Percentiles rank a stretch among this genome's conserved stretches.
Conservation (phyloP, 169 alveolate genomes). For the Plasmodium knowlesi region DNA sequence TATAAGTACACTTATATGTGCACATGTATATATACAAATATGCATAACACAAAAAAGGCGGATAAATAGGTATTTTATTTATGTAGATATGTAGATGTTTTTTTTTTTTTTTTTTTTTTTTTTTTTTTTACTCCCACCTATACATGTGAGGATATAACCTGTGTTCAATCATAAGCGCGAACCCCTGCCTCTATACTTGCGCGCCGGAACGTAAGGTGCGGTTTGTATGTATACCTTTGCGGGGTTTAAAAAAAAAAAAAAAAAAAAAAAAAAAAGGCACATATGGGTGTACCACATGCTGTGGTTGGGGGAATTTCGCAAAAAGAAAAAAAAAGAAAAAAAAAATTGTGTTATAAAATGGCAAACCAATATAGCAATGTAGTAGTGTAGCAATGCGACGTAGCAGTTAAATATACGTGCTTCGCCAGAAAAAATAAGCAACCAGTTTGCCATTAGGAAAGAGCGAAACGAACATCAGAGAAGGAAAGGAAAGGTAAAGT, state of each 20-base stretch:
- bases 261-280: background rate
- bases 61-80: background rate
- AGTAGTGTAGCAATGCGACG: background rate
- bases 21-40: background rate
- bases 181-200: background rate
- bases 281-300: background rate
- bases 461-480: background rate
- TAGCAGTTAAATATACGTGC: background rate
- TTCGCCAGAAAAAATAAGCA: background rate
- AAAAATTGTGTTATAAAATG: background rate
- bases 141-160: background rate
- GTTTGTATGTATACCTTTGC: background rate
- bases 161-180: background rate
- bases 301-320: background rate
- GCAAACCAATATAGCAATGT: background rate
- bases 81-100: background rate
- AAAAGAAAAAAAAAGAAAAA: background rate
- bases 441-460: background rate
- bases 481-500: background rate
- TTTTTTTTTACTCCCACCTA: background rate
- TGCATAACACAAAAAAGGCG: background rate
- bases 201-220: background rate
- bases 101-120: background rate
- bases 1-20: background rate
- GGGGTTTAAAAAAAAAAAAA: background rate